Percentiles rank a stretch among this genome's conserved stretches.
Conservation (phyloP, 2,329 filamentous ascomycete genomes). For the Colletotrichum echinochloae region DNA sequence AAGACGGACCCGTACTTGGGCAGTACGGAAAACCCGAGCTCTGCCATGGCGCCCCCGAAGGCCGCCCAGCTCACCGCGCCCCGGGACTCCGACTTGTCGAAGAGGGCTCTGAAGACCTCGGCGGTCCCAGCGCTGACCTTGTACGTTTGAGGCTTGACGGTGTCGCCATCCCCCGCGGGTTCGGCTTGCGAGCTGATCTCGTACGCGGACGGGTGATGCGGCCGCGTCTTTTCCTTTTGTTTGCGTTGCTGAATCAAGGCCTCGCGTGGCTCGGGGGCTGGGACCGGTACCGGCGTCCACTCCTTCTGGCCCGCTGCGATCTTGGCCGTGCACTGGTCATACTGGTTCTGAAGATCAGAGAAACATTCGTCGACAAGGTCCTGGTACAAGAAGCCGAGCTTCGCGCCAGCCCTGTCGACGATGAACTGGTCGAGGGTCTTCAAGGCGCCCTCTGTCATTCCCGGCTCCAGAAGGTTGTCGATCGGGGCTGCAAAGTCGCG, state of each 20-base stretch:
- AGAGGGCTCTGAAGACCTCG: conserved; percentile 53
- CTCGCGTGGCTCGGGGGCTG: conserved; percentile 42
- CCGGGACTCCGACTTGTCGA: conserved; percentile 47
- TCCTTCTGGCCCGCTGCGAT: conserved; percentile 5
- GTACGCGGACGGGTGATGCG: conserved; percentile 50
- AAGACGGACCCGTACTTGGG: conserved; percentile 57
- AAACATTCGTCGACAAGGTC: conserved; percentile 56
- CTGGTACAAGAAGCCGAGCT: conserved; percentile 58
- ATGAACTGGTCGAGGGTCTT: conserved; percentile 53
- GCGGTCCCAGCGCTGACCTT: conserved; percentile 54
- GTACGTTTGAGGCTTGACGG: conserved; percentile 41
- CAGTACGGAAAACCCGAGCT: conserved; percentile 55
- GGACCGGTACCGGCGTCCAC: conserved; percentile 40
- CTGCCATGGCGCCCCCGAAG: conserved; percentile 56
- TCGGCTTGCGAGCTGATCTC: conserved; percentile 44
- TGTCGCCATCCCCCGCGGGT: fast-evolving
- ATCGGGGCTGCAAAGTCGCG: conserved; percentile 55
- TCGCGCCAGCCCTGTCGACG: conserved; percentile 52
- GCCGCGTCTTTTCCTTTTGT: conserved; percentile 60
- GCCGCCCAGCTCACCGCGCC: conserved; percentile 51
- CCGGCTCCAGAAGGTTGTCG: conserved; percentile 56
- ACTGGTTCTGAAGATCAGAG: conserved; percentile 47
- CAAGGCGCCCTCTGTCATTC: conserved; percentile 52
- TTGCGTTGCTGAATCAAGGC: conserved; percentile 49
- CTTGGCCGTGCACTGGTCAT: conserved; percentile 43